phyloP scores from a whole-genome alignment of 805 yeast genomes.

The Metschnikowia shivogae region DNA sequence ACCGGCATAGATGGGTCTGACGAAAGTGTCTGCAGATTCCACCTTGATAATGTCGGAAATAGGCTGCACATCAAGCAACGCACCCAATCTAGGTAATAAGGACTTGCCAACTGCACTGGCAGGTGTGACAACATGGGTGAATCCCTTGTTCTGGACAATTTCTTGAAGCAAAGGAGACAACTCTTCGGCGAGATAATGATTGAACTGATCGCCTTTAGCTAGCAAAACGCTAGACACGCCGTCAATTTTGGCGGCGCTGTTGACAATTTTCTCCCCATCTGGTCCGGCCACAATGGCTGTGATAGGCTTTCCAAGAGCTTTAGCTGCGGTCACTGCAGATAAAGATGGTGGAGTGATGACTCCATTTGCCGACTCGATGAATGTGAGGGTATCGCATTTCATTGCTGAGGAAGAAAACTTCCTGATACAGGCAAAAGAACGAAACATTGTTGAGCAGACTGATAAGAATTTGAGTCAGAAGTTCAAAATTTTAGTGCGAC shows the following conservation, averaged over 20 bases:
- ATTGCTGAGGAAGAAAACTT: conserved; percentile 9
- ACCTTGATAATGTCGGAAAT: conserved; percentile 76
- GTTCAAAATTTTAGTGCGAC: conserved; percentile 3
- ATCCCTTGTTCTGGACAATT: conserved; percentile 41
- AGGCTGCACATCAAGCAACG: conserved; percentile 82
- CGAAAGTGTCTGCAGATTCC: conserved; percentile 64
- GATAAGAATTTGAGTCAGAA: background rate
- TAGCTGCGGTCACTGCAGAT: conserved; percentile 75
- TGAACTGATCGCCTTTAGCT: conserved; percentile 55
- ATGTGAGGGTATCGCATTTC: conserved; percentile 56
- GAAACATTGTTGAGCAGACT: conserved; percentile 9
- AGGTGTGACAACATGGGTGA: conserved; percentile 72
- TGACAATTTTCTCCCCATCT: conserved; percentile 45
- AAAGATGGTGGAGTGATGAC: conserved; percentile 63
- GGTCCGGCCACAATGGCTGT: conserved; percentile 75
- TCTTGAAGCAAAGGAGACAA: conserved; percentile 62
- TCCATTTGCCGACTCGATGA: conserved; percentile 60
- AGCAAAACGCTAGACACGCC: conserved; percentile 54
- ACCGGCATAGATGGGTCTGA: conserved; percentile 95
- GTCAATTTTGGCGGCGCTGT: conserved; percentile 48
- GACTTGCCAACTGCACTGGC: conserved; percentile 88
- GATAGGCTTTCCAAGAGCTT: conserved; percentile 67
- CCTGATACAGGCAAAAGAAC: conserved; percentile 10
- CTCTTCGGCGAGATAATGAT: conserved; percentile 75
- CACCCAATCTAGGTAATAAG: conserved; percentile 81